phyloP scores from a whole-genome alignment of 2,329 filamentous ascomycete species.

The Claviceps purpurea region DNA sequence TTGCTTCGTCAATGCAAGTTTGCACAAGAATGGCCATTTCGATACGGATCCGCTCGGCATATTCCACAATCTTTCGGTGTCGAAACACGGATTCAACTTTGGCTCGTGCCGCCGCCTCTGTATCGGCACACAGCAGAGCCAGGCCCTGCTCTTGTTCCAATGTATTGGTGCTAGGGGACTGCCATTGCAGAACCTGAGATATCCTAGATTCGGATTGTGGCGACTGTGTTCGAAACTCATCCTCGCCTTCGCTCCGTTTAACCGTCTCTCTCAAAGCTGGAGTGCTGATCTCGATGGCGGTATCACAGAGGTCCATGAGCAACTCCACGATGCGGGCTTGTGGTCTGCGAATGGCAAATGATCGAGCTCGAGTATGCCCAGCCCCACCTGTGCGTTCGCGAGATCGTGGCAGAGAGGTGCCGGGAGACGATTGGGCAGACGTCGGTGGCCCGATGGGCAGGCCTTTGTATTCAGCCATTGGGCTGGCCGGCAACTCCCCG shows the following conservation, averaged over 20 bases:
- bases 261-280: conserved; percentile 80
- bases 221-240: conserved; percentile 83
- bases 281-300: conserved; percentile 84
- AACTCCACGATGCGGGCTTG: conserved; percentile 89
- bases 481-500: conserved; percentile 37
- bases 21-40: conserved; percentile 90
- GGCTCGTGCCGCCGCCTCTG: conserved; percentile 65
- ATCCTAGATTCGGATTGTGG: conserved; percentile 93
- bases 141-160: conserved; percentile 88
- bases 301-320: conserved; percentile 89
- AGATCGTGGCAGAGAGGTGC: conserved; percentile 57
- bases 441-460: conserved; percentile 68
- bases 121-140: conserved; percentile 77
- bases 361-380: conserved; percentile 68
- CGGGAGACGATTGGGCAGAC: conserved; percentile 57
- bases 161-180: conserved; percentile 82
- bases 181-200: conserved; percentile 90
- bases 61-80: conserved; percentile 86
- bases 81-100: conserved; percentile 92
- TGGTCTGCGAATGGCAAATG: conserved; percentile 82
- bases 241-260: conserved; percentile 39
- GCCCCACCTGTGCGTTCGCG: conserved; percentile 62
- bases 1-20: conserved; percentile 85
- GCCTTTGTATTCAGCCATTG: conserved; percentile 74
- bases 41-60: conserved; percentile 85